A percentile compares a stretch with the other conserved stretches of the same genome.
phyloP scores from a whole-genome alignment of 371 early-diverging fungal species.

The Mucor ambiguus region DNA sequence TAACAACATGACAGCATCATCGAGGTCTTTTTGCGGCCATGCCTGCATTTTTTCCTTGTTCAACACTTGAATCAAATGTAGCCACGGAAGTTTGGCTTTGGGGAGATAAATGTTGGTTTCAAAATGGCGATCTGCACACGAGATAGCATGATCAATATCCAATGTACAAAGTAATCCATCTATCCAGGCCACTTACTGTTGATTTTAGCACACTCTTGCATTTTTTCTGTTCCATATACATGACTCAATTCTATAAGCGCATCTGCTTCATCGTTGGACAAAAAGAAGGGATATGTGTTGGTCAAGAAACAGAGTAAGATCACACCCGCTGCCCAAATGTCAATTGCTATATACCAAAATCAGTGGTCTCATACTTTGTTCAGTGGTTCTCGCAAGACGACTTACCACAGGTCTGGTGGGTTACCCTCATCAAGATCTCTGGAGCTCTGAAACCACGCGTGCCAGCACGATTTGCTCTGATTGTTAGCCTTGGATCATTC shows the following conservation, averaged over 20 bases:
- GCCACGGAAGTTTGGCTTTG: constrained; percentile 38
- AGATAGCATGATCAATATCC: neutral
- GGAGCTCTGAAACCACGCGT: constrained; percentile 99
- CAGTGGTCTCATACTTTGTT: neutral
- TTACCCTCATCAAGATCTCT: constrained; percentile 91
- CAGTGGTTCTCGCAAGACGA: too few species aligned
- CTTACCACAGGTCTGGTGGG: constrained; percentile 81
- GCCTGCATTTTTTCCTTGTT: constrained; percentile 23
- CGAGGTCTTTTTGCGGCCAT: constrained; percentile 31
- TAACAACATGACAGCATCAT: constrained; percentile 50
- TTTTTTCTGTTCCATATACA: constrained; percentile 83
- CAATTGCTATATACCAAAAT: constrained; percentile 58
- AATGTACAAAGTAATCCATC: too few species aligned
- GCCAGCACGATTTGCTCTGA: constrained; percentile 94
- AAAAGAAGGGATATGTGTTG: constrained; percentile 93
- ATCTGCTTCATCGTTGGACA: constrained; percentile 87
- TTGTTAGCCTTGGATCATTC: constrained; percentile 60
- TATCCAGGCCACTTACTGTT: constrained; percentile 48
- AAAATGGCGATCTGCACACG: constrained; percentile 55
- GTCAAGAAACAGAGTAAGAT: constrained; percentile 86
- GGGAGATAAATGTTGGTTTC: constrained; percentile 62
- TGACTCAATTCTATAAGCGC: constrained; percentile 89
- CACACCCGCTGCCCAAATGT: constrained; percentile 97
- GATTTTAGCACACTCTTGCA: constrained; percentile 71
- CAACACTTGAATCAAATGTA: constrained; percentile 33